These are phyloP conservation scores for Rhizomucor miehei DNA, from an alignment of 371 early-diverging fungal species.

Conservation along the genomic window DNA sequence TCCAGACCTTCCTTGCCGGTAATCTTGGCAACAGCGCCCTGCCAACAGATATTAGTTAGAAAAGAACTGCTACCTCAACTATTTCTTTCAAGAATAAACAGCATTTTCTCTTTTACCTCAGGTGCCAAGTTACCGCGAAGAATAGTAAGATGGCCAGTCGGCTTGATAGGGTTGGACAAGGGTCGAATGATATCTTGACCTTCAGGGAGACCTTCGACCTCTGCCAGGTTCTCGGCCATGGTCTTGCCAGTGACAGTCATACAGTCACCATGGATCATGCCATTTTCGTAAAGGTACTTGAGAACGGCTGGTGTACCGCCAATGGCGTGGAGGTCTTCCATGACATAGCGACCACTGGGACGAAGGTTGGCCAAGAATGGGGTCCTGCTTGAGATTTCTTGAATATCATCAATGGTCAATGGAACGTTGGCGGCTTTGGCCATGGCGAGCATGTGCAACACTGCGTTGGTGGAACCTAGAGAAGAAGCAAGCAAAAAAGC, in stretches of 20 bases:
- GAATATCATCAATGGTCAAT: conserved; percentile 91
- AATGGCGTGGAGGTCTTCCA: conserved; percentile 87
- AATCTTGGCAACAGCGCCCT: conserved; percentile 91
- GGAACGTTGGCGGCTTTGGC: conserved; percentile 79
- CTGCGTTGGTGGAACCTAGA: conserved; percentile 90
- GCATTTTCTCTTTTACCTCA: conserved; percentile 37
- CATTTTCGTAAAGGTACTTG: conserved; percentile 81
- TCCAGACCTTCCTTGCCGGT: conserved; percentile 95
- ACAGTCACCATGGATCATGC: conserved; percentile 79
- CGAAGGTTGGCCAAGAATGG: conserved; percentile 93
- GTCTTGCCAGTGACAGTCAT: conserved; percentile 96
- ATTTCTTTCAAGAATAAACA: no score
- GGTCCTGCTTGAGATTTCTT: conserved; percentile 74
- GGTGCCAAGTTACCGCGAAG: conserved; percentile 80
- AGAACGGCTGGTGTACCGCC: conserved; percentile 89
- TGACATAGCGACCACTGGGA: conserved; percentile 94
- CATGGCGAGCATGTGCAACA: conserved; percentile 95
- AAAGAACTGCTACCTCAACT: no score
- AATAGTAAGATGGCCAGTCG: conserved; percentile 77
- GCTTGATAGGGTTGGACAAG: conserved; percentile 67
- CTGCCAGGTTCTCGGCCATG: conserved; percentile 81
- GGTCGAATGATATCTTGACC: conserved; percentile 74
- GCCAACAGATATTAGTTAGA: no score
- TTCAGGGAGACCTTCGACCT: conserved; percentile 61
- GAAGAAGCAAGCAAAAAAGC: neutral